Evolutionary conservation across 768 basidiomycete species (phyloP).

Genomic region (Podaxis rugospora): DNA sequence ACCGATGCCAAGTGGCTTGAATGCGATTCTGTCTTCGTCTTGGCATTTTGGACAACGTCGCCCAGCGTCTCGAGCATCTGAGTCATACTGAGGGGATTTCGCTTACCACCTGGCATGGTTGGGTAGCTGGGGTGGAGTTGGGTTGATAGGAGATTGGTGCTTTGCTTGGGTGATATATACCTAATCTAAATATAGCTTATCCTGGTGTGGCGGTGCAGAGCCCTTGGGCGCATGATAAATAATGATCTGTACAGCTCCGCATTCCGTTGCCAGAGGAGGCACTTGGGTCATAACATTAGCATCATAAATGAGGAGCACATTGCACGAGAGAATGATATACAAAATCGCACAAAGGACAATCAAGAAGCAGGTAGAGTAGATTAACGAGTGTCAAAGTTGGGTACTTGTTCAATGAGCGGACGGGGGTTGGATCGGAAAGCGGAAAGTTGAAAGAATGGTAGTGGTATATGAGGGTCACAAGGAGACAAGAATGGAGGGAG

Average conservation of each 20-base stretch:
- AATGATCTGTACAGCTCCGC: too few species aligned
- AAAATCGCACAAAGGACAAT: not conserved
- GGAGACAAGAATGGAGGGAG: not conserved
- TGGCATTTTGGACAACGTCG: slow-evolving; percentile 23
- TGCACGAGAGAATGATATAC: not conserved
- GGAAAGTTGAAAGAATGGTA: not conserved
- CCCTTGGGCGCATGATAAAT: too few species aligned
- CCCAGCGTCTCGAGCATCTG: slow-evolving; percentile 12
- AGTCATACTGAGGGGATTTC: slow-evolving; percentile 9
- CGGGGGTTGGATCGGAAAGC: not conserved
- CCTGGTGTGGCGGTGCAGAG: too few species aligned
- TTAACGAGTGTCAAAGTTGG: not conserved
- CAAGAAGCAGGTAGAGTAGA: not conserved
- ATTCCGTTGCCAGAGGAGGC: too few species aligned
- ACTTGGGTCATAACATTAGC: too few species aligned
- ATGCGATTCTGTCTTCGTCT: slow-evolving; percentile 24
- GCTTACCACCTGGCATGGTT: slow-evolving; percentile 7
- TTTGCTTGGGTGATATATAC: not conserved
- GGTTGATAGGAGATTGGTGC: not conserved
- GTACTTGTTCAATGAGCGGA: not conserved
- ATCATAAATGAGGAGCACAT: not conserved
- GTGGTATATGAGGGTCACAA: not conserved
- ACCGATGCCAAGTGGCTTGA: slow-evolving; percentile 14
- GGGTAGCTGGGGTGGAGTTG: not conserved
- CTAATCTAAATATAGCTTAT: not conserved